Conservation (phyloP, 2,329 filamentous ascomycete genomes). For the Colletotrichum caudatum region DNA sequence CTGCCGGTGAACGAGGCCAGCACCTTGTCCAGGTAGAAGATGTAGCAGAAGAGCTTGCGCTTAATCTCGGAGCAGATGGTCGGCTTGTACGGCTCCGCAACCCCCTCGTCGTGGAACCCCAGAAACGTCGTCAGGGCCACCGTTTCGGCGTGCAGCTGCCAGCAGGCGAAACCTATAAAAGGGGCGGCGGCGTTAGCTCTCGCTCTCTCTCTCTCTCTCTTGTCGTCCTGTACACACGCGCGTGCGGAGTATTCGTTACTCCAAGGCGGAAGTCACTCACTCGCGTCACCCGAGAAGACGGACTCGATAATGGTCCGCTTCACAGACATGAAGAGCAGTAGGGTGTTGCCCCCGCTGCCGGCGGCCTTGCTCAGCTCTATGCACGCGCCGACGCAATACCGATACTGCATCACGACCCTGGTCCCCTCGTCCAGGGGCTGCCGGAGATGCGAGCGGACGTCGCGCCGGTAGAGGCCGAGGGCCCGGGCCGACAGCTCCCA, state of each 20-base stretch:
- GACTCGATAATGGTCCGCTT: slow-evolving; percentile 51
- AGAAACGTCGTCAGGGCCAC: slow-evolving; percentile 47
- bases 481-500: slow-evolving; percentile 40
- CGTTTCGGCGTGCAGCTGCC: slow-evolving; percentile 49
- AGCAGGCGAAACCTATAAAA: slow-evolving; percentile 27
- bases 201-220: neutral
- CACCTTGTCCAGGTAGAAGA: slow-evolving; percentile 53
- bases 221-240: neutral
- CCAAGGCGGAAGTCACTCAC: slow-evolving; percentile 41
- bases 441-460: slow-evolving; percentile 8
- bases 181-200: neutral
- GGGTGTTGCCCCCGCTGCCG: slow-evolving; percentile 46
- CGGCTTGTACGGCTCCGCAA: slow-evolving; percentile 42
- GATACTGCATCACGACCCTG: slow-evolving; percentile 43
- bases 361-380: slow-evolving; percentile 49
- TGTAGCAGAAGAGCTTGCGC: slow-evolving; percentile 48
- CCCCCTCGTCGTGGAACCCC: slow-evolving; percentile 44
- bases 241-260: too few relatives aligned
- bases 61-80: slow-evolving; percentile 48
- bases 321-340: slow-evolving; percentile 50
- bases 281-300: slow-evolving; percentile 51
- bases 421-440: slow-evolving; percentile 23
- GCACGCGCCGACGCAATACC: slow-evolving; percentile 40
- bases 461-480: slow-evolving; percentile 30
- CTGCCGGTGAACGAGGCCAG: slow-evolving; percentile 57